Evolutionary conservation across 176 grass and related monocot species (phyloP).

Genomic region (Ensete ventricosum): DNA sequence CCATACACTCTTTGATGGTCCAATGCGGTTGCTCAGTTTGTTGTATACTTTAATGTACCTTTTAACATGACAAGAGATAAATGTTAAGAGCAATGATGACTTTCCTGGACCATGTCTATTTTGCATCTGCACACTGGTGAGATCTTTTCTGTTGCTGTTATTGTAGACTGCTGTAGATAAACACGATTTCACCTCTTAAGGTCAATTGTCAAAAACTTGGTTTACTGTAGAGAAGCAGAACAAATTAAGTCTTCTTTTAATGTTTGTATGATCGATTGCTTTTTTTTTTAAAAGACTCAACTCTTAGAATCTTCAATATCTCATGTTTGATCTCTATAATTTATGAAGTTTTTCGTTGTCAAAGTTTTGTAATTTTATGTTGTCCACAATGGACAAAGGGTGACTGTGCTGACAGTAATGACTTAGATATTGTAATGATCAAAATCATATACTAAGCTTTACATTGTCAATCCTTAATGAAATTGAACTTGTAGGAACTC

Average conservation of each 20-base stretch:
- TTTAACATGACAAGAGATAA: too few species aligned
- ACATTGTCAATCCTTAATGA: conserved; percentile 16
- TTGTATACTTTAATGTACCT: too few species aligned
- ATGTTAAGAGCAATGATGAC: too few species aligned
- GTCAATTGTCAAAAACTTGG: not conserved
- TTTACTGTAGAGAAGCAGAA: not conserved
- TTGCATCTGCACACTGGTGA: not conserved
- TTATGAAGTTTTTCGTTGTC: too few species aligned
- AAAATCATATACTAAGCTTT: not conserved
- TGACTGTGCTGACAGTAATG: too few species aligned
- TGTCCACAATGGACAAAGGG: too few species aligned
- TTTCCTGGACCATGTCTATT: not conserved
- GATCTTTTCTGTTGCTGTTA: not conserved
- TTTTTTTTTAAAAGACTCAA: not conserved
- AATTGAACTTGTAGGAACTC: conserved; percentile 65
- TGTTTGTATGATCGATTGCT: not conserved
- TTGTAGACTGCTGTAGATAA: not conserved
- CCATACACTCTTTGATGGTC: too few species aligned
- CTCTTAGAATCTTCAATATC: too few species aligned
- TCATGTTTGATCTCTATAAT: too few species aligned
- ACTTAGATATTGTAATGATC: too few species aligned
- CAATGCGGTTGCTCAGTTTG: too few species aligned
- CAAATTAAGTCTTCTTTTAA: not conserved
- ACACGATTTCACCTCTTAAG: not conserved
- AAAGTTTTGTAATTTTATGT: too few species aligned